Base-by-base conservation (phyloP, 2,329 filamentous ascomycete genomes). In the Diaporthe ilicicola region DNA sequence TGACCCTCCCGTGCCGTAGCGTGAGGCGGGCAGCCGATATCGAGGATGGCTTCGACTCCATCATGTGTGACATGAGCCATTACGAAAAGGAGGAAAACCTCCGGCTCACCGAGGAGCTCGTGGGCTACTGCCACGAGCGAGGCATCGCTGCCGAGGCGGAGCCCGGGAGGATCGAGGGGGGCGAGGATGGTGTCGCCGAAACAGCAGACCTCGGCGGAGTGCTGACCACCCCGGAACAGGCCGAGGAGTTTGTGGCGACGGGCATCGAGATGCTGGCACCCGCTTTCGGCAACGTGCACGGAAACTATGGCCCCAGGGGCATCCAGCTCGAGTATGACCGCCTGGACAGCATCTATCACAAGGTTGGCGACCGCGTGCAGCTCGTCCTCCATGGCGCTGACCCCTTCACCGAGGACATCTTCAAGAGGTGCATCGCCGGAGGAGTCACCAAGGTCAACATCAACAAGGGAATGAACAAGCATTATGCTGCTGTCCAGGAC, bases 281-380 rank as follows among this genome's bases (percentile, higher is more conserved):
- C 0, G 91, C 91, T 0, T 93, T 94, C 81, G 92, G 92, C 4
- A 94, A 94, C 76, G 90, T 94, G 54, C 92, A 94, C 80, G 92
- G 92, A 7, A 88, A 90, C 75, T 94, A 94, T 79, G 91, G 91
- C 0, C 86, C 89, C 0, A 81, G 88, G 19, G 92, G 91, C 0
- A 88, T 90, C 29, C 83, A 86, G 77, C 79, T 92, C 22, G 90
- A 92, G 76, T 91, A 89, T 77, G 87, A 82, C 34, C 77, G 82
- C 3, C 80, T 89, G 3, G 77, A 82, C n/a, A 78, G 75, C 22
- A 84, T 87, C 75, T 81, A 83, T 74, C 75, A 76, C 61, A 79
- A 79, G 8, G 84, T 86, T 6, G 83, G 84, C 65, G 83, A 84
- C 73, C 77, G 80, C 22, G 85, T 86, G 53, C 78, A 82, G 56